A percentile compares a stretch with the other conserved stretches of the same genome.
Evolutionary conservation across 2,329 filamentous ascomycete genomes (phyloP).

Genomic region (Fusarium aywerte): DNA sequence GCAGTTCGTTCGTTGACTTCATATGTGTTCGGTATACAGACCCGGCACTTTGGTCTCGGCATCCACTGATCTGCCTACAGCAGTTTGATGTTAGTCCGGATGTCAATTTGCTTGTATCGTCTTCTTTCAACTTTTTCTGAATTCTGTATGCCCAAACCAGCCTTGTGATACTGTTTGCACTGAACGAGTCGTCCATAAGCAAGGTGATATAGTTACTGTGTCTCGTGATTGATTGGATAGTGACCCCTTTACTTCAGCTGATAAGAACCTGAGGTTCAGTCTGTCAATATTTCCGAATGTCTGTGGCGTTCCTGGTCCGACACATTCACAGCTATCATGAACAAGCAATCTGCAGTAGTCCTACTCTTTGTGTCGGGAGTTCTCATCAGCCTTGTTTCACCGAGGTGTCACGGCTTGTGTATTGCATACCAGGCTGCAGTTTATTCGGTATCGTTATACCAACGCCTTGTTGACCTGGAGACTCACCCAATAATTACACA

Average conservation of each 20-base stretch:
- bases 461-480: background rate
- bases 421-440: background rate
- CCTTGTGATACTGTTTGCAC: background rate
- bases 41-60: background rate
- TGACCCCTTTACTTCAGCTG: conserved; percentile 22
- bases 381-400: background rate
- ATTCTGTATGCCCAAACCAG: background rate
- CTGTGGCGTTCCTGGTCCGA: conserved; percentile 9
- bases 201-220: background rate
- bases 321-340: background rate
- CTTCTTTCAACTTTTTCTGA: background rate
- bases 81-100: background rate
- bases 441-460: background rate
- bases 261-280: background rate
- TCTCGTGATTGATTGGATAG: background rate
- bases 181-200: background rate
- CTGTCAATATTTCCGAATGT: background rate
- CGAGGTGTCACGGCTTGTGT: background rate
- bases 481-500: background rate
- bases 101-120: background rate
- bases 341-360: background rate
- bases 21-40: conserved; percentile 1
- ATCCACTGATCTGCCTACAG: background rate
- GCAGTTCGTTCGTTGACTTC: background rate
- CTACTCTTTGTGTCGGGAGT: background rate